These are phyloP conservation scores for Cladophialophora bantiana DNA, from an alignment of 2,329 filamentous ascomycete species.

Conservation along the genomic window DNA sequence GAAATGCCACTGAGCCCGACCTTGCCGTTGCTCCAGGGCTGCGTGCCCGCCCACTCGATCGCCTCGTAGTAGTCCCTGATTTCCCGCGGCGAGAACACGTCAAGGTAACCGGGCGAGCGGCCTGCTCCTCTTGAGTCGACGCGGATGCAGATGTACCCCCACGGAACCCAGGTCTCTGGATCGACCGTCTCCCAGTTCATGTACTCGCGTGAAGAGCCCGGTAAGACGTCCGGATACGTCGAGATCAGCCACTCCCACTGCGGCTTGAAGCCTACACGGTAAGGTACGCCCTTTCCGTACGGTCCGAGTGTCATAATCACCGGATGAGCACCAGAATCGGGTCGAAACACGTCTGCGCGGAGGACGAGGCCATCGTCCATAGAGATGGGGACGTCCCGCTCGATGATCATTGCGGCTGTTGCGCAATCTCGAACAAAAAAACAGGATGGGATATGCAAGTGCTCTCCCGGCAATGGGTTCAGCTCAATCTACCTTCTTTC, in stretches of 20 bases:
- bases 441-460: too few relatives aligned
- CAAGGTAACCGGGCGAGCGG: constrained; percentile 43
- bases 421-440: neutral
- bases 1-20: constrained; percentile 56
- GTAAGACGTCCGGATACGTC: constrained; percentile 29
- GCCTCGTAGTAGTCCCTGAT: constrained; percentile 56
- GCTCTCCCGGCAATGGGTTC: too few relatives aligned
- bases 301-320: constrained; percentile 75
- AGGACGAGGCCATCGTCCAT: constrained; percentile 35
- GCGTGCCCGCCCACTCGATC: constrained; percentile 51
- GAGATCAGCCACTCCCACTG: constrained; percentile 31
- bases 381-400: constrained; percentile 35
- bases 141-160: constrained; percentile 44
- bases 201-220: constrained; percentile 26
- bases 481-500: too few relatives aligned
- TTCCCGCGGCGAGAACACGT: constrained; percentile 53
- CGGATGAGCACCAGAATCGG: constrained; percentile 47
- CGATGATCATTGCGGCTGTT: constrained; percentile 23
- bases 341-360: constrained; percentile 37
- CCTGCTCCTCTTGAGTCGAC: constrained; percentile 42
- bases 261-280: constrained; percentile 9
- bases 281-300: constrained; percentile 66
- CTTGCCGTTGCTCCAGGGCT: constrained; percentile 55
- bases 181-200: constrained; percentile 55
- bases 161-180: constrained; percentile 42